Evolutionary conservation across 208 protist genomes (phyloP).

Genomic region (Lotmaria passim): DNA sequence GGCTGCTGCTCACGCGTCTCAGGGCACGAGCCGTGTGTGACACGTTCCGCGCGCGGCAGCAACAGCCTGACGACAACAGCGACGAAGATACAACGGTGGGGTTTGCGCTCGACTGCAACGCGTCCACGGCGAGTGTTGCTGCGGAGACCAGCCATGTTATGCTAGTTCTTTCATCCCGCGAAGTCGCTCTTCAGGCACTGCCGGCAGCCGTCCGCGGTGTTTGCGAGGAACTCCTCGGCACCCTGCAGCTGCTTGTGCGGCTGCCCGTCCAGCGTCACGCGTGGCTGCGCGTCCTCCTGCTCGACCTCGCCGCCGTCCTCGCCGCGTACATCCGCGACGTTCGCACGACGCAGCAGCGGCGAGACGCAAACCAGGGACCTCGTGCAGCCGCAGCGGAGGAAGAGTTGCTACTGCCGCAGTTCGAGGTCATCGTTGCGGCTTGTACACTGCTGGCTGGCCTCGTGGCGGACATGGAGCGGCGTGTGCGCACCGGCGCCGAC

Average conservation of each 20-base stretch:
- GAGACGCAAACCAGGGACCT: neutral
- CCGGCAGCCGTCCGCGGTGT: constrained; percentile 19
- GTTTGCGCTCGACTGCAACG: neutral
- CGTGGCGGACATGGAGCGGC: constrained; percentile 65
- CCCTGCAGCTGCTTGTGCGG: constrained; percentile 45
- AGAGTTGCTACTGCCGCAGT: constrained; percentile 25
- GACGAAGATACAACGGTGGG: neutral
- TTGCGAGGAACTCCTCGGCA: constrained; percentile 48
- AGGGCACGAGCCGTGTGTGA: constrained; percentile 23
- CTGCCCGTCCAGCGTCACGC: constrained; percentile 73
- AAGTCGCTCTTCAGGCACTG: constrained; percentile 16
- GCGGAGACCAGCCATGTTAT: neutral
- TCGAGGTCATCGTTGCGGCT: constrained; percentile 41
- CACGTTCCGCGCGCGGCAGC: constrained; percentile 8
- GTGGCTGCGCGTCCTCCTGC: constrained; percentile 57
- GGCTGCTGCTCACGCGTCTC: constrained; percentile 58
- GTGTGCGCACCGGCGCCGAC: constrained; percentile 71
- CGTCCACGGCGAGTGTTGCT: neutral
- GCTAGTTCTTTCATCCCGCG: constrained; percentile 11
- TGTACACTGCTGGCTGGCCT: constrained; percentile 62
- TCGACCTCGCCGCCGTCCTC: constrained; percentile 62
- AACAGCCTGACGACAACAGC: constrained; percentile 5
- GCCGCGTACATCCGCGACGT: constrained; percentile 17
- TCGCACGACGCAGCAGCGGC: constrained; percentile 8
- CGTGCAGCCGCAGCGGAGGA: neutral